Conservation (phyloP, 192 early-diverging fungal species). For the Mortierella alpina region DNA sequence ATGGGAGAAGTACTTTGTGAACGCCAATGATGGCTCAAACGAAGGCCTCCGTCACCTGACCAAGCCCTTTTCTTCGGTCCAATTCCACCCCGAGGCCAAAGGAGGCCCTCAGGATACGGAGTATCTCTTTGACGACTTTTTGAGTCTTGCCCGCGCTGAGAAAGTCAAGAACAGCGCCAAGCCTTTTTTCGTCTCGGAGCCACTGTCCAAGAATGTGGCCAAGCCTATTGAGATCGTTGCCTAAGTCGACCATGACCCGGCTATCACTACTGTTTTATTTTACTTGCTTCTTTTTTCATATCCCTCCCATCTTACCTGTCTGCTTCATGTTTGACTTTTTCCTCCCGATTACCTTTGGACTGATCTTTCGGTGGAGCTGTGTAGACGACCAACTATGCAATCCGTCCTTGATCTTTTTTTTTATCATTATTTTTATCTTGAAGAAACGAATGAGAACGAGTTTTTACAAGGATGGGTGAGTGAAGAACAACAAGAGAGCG, state of each 20-base stretch:
- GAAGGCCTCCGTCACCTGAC: conserved; percentile 87
- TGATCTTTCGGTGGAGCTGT: conserved; percentile 4
- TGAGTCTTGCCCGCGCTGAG: conserved; percentile 72
- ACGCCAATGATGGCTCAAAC: conserved; percentile 96
- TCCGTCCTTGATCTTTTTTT: conserved; percentile 6
- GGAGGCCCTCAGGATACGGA: conserved; percentile 94
- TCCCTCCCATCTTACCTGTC: background rate
- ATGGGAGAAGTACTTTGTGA: conserved; percentile 91
- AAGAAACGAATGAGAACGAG: background rate
- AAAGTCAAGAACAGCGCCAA: conserved; percentile 55
- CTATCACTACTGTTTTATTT: background rate
- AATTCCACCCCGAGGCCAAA: conserved; percentile 97
- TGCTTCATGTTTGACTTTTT: background rate
- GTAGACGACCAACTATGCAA: conserved; percentile 45
- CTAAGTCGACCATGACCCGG: background rate
- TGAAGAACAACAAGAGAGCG: conserved; percentile 10
- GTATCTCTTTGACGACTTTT: conserved; percentile 88
- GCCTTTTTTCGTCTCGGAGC: conserved; percentile 36
- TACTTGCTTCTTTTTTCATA: conserved; percentile 5
- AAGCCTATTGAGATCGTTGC: conserved; percentile 34
- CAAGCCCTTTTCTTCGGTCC: conserved; percentile 84
- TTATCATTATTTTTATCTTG: conserved; percentile 5
- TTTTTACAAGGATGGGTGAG: background rate
- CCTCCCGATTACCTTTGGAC: background rate
- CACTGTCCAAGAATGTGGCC: conserved; percentile 21